Evolutionary conservation across 2,329 filamentous ascomycete genomes (phyloP), one percentile per base, ranked within the genome.

Genomic region (Blastomyces gilchristii): DNA sequence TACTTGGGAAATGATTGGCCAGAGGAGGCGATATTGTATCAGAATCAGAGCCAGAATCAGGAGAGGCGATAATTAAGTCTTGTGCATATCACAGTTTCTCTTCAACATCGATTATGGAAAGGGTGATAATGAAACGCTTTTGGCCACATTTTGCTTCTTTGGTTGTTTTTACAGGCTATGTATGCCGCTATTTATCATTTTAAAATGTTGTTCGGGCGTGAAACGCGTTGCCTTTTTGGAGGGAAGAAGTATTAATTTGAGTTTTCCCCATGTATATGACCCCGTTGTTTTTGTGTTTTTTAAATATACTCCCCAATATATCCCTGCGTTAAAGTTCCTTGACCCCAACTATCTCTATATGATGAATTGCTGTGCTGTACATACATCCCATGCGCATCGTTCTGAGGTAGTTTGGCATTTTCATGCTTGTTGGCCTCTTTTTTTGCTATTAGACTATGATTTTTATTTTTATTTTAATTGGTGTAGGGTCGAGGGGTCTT

Each of bases 1-100:
- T 71, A 71, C 41, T 66, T 62, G 1, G 63, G 68, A n/a, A 69
- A 71, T 39, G 74, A 77, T 49, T 78, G 75, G 75, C 72, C 75
- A 2, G 74, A 74, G 60, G 75, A 77, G 67, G 75, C 76, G 34
- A 67, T 77, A 31, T 72, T 76, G 63, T 77, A 77, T 65, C 74
- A 76, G 60, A 72, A 41, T 34, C 57, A 63, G 28, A 34, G 37
- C 9, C n/a, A 28, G 28, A 34, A 37, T 16, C 34, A 16, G 18
- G 37, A 45, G 22, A 28, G n/a, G 58, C 50, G 53, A 34, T 60
- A 50, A 22, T 22, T 22, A 22, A 63, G 18, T 18, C 37, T 39
- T 16, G n/a, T 34, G 18, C n/a, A 7, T 28, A 28, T 52, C 9
- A 25, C n/a, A 52, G 28, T 25, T 22, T 14, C 14, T 31, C 28